Conservation (phyloP, 164 flowering plant genomes). For the Dillenia turbinata region DNA sequence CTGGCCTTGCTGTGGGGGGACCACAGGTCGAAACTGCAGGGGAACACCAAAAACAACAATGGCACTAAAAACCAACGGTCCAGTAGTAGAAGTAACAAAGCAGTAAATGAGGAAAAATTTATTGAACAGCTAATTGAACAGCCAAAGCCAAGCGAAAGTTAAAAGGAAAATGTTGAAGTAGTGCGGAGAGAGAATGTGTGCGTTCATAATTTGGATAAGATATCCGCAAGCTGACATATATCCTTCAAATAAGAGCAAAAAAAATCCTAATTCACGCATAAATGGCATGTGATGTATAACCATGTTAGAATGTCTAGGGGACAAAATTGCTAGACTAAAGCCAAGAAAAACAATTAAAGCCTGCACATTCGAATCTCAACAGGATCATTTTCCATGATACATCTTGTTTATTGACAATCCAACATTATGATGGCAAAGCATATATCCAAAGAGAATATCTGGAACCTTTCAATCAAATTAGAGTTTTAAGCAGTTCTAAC, state of each 20-base stretch:
- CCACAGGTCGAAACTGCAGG: slow-evolving; percentile 69
- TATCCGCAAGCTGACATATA: neutral
- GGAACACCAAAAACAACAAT: neutral
- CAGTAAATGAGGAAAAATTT: neutral
- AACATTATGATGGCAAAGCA: neutral
- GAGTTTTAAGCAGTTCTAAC: too few species aligned
- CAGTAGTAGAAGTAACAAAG: neutral
- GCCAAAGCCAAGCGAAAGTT: neutral
- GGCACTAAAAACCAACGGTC: too few species aligned
- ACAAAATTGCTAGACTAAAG: too few species aligned
- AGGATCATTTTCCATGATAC: too few species aligned
- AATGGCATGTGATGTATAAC: too few species aligned
- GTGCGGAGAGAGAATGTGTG: slow-evolving; percentile 15
- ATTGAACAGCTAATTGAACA: neutral
- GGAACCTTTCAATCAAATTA: too few species aligned
- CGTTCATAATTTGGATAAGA: slow-evolving; percentile 15
- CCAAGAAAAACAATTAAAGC: too few species aligned
- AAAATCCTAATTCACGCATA: too few species aligned
- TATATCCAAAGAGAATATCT: neutral
- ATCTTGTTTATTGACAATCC: neutral
- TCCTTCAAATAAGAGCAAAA: too few species aligned
- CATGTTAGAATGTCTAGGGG: too few species aligned
- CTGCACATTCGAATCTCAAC: too few species aligned
- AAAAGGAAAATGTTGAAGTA: slow-evolving; percentile 1
- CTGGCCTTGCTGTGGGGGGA: slow-evolving; percentile 60